Evolutionary conservation across 805 yeast genomes (phyloP).

Genomic region (Yamadazyma insecticola): DNA sequence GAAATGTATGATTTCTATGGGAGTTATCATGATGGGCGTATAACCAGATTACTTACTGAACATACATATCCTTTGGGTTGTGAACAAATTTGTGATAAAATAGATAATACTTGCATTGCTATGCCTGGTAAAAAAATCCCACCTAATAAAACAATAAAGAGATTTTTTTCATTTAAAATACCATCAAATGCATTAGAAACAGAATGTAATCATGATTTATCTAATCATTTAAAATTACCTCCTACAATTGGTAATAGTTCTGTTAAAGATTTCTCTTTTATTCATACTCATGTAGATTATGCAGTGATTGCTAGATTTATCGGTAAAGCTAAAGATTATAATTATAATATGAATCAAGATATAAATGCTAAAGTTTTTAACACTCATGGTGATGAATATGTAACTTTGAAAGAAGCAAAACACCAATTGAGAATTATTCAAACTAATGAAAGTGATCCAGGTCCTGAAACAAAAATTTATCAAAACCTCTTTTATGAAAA

Average conservation of each 20-base stretch:
- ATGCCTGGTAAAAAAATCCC: background rate
- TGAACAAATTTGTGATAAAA: background rate
- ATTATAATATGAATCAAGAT: conserved; percentile 12
- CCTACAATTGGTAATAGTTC: conserved; percentile 29
- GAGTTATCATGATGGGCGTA: conserved; percentile 39
- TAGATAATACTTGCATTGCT: too few species aligned
- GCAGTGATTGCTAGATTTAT: conserved; percentile 33
- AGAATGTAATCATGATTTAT: conserved; percentile 29
- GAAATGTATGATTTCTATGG: conserved; percentile 51
- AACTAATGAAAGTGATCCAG: background rate
- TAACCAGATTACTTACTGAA: conserved; percentile 29
- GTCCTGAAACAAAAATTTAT: conserved; percentile 8
- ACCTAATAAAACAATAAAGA: conserved; percentile 20
- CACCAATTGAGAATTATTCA: background rate
- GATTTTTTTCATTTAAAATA: conserved; percentile 39
- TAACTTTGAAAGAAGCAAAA: conserved; percentile 29
- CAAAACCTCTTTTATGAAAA: conserved; percentile 19
- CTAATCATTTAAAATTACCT: conserved; percentile 30
- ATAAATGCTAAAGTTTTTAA: conserved; percentile 23
- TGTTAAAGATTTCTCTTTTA: conserved; percentile 24
- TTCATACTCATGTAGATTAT: conserved; percentile 24
- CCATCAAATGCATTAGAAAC: conserved; percentile 34
- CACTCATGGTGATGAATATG: conserved; percentile 35
- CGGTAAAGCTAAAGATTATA: conserved; percentile 33
- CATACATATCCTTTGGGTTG: conserved; percentile 5